These are phyloP conservation scores for Hypoxylon subgilvum DNA, from an alignment of 495 filamentous ascomycete species.

Conservation along the genomic window DNA sequence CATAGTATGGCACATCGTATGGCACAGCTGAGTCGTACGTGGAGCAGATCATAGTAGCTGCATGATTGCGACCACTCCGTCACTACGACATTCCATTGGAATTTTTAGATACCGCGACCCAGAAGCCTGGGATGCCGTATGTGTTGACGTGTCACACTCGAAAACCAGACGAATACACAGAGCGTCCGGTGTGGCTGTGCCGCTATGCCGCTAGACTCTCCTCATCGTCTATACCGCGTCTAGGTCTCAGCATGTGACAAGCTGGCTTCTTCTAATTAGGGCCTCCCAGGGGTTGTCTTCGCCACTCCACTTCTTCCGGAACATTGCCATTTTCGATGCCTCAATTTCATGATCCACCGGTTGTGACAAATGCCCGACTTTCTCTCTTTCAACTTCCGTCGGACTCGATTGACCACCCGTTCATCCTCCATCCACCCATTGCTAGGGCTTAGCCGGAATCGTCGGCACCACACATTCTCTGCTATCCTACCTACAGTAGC, in stretches of 20 bases:
- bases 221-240: slow-evolving; percentile 14
- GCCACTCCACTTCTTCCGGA: slow-evolving; percentile 39
- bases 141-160: slow-evolving; percentile 36
- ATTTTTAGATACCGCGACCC: slow-evolving; percentile 32
- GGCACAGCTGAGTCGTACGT: slow-evolving; percentile 19
- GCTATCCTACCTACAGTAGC: slow-evolving; percentile 1
- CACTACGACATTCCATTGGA: slow-evolving; percentile 18
- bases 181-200: slow-evolving; percentile 32
- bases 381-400: slow-evolving; percentile 8
- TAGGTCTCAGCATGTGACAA: slow-evolving; percentile 30
- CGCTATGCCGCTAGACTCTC: slow-evolving; percentile 26
- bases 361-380: slow-evolving; percentile 26
- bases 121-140: slow-evolving; percentile 38
- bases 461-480: slow-evolving; percentile 16
- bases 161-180: slow-evolving; percentile 27
- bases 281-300: slow-evolving; percentile 6
- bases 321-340: slow-evolving; percentile 35
- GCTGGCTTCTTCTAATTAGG: slow-evolving; percentile 4
- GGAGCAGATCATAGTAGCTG: slow-evolving; percentile 18
- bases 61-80: slow-evolving; percentile 8
- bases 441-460: slow-evolving; percentile 16
- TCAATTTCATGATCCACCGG: slow-evolving; percentile 16
- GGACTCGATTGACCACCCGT: slow-evolving; percentile 16
- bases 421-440: too few species aligned
- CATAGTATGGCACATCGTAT: slow-evolving; percentile 1